Conservation (phyloP, 495 filamentous ascomycete species). For the Paragyromitra xinjiangensis region DNA sequence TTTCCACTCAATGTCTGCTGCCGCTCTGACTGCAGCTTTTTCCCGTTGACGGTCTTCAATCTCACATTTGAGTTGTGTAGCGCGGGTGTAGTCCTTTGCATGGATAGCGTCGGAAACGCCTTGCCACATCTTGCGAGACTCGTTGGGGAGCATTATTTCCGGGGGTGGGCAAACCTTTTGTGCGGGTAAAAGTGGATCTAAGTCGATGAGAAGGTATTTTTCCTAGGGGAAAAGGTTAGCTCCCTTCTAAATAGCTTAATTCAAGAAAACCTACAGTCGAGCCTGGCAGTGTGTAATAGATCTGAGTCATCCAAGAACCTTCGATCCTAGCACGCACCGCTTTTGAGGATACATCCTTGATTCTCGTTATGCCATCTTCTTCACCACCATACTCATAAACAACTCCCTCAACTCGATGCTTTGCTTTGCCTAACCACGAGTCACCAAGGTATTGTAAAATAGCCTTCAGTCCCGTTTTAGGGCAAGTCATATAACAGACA, state of each 20-base stretch:
- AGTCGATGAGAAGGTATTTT: constrained; percentile 79
- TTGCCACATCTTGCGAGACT: constrained; percentile 88
- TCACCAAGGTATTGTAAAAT: constrained; percentile 94
- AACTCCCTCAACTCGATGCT: constrained; percentile 90
- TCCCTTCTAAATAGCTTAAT: not conserved
- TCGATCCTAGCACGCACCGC: constrained; percentile 84
- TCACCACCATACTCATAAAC: constrained; percentile 83
- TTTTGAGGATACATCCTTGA: constrained; percentile 84
- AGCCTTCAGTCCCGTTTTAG: constrained; percentile 84
- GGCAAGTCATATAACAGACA: constrained; percentile 83
- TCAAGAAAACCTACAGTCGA: constrained; percentile 58
- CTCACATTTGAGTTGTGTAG: constrained; percentile 86
- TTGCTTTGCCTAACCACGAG: constrained; percentile 89
- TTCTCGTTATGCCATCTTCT: constrained; percentile 76
- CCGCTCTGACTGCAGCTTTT: constrained; percentile 80
- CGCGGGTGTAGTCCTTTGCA: constrained; percentile 80
- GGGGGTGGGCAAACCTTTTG: constrained; percentile 79
- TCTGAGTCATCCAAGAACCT: constrained; percentile 81
- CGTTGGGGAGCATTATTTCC: constrained; percentile 82
- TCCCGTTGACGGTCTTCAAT: constrained; percentile 89
- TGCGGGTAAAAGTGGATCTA: constrained; percentile 77
- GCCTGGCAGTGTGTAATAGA: constrained; percentile 70
- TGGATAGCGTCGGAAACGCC: constrained; percentile 87
- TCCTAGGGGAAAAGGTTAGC: constrained; percentile 62
- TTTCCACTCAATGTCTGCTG: constrained; percentile 72